Base-by-base conservation (phyloP, 1,139 yeast genomes). In the Saccharomycopsis hybrid region DNA sequence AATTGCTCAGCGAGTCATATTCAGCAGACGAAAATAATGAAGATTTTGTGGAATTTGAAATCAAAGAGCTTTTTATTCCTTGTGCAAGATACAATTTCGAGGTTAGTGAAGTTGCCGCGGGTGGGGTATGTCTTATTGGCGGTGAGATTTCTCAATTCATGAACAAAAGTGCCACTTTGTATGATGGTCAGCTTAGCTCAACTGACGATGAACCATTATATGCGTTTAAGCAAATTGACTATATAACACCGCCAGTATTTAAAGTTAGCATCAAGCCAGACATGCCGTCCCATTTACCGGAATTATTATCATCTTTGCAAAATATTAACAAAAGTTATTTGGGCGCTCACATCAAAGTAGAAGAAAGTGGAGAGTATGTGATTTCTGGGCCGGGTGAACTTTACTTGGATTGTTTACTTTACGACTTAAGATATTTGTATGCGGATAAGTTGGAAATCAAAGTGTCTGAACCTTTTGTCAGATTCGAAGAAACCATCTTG, bases 361-460 rank as follows among this genome's bases (percentile, higher is more conserved):
- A 88, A 62, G 95, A 86, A 57, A 84, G 90, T 51, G 97, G 97
- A 1, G 97, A 90, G 59, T 88, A 85, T 62, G 80, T 82, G 0
- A 63, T 94, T 1, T 62, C 82, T 31, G 96, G 94, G 0, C 79
- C 89, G 2, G 98, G 98, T 3, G 98, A 94, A 62, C 61, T 92
- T 18, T 88, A 86, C 61, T 65, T 94, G 67, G 98, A 94, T 64
- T 86, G 95, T 58, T 69, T 85, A 31, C 64, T 94, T 49, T 87
- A 83, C 64, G 97, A 88, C 60, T 66, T 92, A 44, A 71, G 97
- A 55, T 64, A 70, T 24, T 63, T 81, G 54, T 76, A 73, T 61
- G 76, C 85, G 0, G 78, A 78, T 44, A 37, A 51, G 7, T 72
- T 89, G 47, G 86, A 84, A 48, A 78, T 92, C 49, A 85, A 82